These are phyloP conservation scores for Collybia nuda DNA, from an alignment of 768 basidiomycete species.

Conservation along the genomic window DNA sequence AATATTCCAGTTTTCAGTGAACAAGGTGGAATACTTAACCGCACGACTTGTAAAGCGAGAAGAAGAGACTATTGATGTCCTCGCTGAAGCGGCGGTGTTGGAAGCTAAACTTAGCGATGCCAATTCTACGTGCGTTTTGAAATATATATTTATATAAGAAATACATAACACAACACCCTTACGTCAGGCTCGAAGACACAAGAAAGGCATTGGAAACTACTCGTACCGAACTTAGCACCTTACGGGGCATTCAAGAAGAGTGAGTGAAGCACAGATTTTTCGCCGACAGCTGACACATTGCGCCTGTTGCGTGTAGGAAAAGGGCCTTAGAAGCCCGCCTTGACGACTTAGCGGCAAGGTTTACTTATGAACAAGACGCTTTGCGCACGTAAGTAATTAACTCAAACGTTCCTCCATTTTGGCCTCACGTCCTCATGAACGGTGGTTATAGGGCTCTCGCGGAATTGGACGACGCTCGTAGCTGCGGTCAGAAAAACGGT, in stretches of 20 bases:
- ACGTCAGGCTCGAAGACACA: slow-evolving; percentile 8
- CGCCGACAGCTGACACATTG: not conserved
- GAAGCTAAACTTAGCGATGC: slow-evolving; percentile 7
- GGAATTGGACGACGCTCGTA: not conserved
- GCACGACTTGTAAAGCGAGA: slow-evolving; percentile 25
- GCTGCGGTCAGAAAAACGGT: not conserved
- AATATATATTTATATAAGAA: no score
- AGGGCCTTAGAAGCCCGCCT: not conserved
- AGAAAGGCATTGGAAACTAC: not conserved
- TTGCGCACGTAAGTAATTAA: not conserved
- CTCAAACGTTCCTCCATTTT: not conserved
- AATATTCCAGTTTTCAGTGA: slow-evolving; percentile 11
- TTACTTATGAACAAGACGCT: not conserved
- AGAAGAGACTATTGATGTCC: slow-evolving; percentile 22
- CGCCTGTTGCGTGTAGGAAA: not conserved
- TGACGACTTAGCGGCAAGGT: not conserved
- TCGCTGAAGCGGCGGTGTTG: slow-evolving; percentile 18
- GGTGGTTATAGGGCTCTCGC: not conserved
- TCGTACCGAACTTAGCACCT: not conserved
- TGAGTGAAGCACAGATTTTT: not conserved
- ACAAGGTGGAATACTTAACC: slow-evolving; percentile 20
- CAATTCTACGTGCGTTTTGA: no score
- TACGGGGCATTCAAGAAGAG: not conserved
- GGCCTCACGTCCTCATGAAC: not conserved
- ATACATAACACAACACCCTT: not conserved